Base-by-base conservation (phyloP, 148 eudicot genomes). In the Rhododendron simsii region DNA sequence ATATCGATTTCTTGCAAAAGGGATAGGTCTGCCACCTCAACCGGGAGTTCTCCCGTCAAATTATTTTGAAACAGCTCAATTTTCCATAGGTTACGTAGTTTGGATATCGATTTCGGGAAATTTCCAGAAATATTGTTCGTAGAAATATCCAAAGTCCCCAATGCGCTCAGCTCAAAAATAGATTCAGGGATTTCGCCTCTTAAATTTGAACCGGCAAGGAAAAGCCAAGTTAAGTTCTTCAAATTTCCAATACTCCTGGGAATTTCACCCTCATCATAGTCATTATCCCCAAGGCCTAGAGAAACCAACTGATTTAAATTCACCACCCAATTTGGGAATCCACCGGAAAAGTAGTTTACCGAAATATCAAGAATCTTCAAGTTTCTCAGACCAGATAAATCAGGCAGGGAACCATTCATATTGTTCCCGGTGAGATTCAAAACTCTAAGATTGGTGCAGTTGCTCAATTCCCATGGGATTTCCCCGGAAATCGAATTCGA, bases 31-130 rank as follows among this genome's bases (percentile, higher is more conserved):
- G 92, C 92, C 18, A 97, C 57, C 87, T 89, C 96, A 21, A 50
- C 20, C 23, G 99, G 99, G 75, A 97, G 84, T 85, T 89, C 90
- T 10, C 99, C 99, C 0, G 98, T 94, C 77, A 97, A 87, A 15
- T 92, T 91, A 92, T 97, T 97, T 30, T 76, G 73, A 67, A 78
- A 95, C 33, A 97, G 94, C 92, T 97, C 99, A 44, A 97, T 93
- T 84, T 97, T 95, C 39, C 85, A 81, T 71, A 97, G 57, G 61
- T 89, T 93, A 39, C 55, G 88, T 47, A 95, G 78, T 83, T 91
- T 87, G 12, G 91, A 84, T 18, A 97, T 91, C 33, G 92, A 90
- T 45, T 84, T 84, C 7, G 98, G 91, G 81, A 97, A 87, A 63
- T 85, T 84, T 30, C 99, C 99, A 11, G 94, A 87, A 39, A 97